Percentiles rank a stretch among this genome's conserved stretches.
phyloP scores from a whole-genome alignment of 1,139 yeast genomes.

The Nematodospora anomalae region DNA sequence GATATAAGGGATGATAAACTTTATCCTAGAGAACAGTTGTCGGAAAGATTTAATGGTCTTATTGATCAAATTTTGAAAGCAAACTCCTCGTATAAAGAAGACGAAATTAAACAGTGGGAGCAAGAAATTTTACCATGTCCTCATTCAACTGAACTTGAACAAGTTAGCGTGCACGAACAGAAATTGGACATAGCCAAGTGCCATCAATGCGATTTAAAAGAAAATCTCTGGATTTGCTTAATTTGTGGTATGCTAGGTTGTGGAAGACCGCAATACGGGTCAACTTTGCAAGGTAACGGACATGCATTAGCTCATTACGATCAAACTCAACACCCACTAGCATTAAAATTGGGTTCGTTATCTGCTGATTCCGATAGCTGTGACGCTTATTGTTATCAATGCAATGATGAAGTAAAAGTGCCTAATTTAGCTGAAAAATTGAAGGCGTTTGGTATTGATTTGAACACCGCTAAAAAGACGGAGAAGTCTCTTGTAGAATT shows the following conservation, averaged over 20 bases:
- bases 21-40: conserved; percentile 22
- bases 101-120: conserved; percentile 90
- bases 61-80: conserved; percentile 58
- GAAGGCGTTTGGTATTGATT: conserved; percentile 66
- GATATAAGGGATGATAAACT: conserved; percentile 33
- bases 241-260: conserved; percentile 91
- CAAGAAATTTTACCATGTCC: conserved; percentile 78
- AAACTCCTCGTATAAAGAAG: conserved; percentile 62
- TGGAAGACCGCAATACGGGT: conserved; percentile 88
- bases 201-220: conserved; percentile 56
- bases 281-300: conserved; percentile 83
- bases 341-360: conserved; percentile 87
- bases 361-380: conserved; percentile 58
- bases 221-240: conserved; percentile 86
- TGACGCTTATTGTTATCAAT: conserved; percentile 84
- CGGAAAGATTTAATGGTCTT: conserved; percentile 24
- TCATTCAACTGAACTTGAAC: conserved; percentile 61
- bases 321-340: conserved; percentile 64
- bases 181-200: conserved; percentile 48
- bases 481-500: conserved; percentile 87
- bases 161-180: conserved; percentile 25
- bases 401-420: conserved; percentile 87
- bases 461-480: conserved; percentile 56
- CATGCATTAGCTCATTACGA: conserved; percentile 80
- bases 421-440: conserved; percentile 56